Evolutionary conservation across 1,284 basidiomycete genomes (phyloP), one percentile per base, ranked within the genome.

Genomic region (Ceratobasidium sp.): DNA sequence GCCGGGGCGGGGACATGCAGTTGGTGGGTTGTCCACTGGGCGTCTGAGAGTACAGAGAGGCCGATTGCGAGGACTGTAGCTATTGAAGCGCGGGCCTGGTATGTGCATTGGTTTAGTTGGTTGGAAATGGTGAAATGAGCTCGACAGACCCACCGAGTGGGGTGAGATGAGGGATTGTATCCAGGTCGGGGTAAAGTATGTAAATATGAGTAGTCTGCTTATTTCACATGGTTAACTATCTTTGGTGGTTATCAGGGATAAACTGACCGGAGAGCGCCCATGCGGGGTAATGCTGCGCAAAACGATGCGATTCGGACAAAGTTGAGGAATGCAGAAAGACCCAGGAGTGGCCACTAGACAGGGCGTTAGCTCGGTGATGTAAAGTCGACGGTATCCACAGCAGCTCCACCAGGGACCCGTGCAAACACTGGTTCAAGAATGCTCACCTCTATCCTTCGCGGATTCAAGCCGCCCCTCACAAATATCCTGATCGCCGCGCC

Each of bases 171-270:
- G 79, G 6, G 87, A 83, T 69, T 86, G 84, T 64, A 89, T 81
- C 88, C 90, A 91, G 53, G 88, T 82, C 22, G 86, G 83, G 6
- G 90, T 88, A 80, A 91, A 90, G 78, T 91, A 88, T 27, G 87
- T 83, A 78, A 92, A 88, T 43, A 92, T 78, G 58, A 91, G 83
- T 41, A 90, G 88, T 69, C 91, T 93, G 76, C 5, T 19, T 27
- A 59, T 19, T 48, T 11, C 37, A 39, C 29, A 53, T 49, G 29
- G 31, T 27, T 59, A 62, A 43, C 24, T 41, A 29, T 4, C 29
- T 41, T 34, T 14, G 62, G n/a, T 11, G 13, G 14, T 29, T 22
- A 39, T n/a, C 78, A 90, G 87, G 78, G 91, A 90, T 16, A 27
- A 22, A 39, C 66, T n/a, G 14, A 71, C 66, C 66, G 66, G 34